A percentile compares a stretch with the other conserved stretches of the same genome.
These are phyloP conservation scores for Myxozyma neotropica DNA, from an alignment of 805 yeast species.

Conservation along the genomic window DNA sequence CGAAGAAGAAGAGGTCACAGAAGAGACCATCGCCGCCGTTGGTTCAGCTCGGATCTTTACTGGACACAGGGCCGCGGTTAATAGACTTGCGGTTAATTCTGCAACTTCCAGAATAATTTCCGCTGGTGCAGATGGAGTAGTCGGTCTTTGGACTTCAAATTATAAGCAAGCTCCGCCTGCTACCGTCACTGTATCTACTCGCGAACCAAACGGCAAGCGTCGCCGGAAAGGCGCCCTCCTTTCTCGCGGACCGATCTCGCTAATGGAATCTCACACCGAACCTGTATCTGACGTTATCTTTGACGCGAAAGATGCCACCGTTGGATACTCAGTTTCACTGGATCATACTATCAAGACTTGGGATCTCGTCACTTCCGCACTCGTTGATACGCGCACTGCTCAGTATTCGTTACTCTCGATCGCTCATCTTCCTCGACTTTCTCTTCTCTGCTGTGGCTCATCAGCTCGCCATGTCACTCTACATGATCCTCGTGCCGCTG, in stretches of 20 bases:
- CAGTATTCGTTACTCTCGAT: slow-evolving; percentile 81
- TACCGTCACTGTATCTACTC: slow-evolving; percentile 39
- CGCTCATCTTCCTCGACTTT: slow-evolving; percentile 63
- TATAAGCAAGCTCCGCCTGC: slow-evolving; percentile 78
- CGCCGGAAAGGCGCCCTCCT: slow-evolving; percentile 79
- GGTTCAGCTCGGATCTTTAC: slow-evolving; percentile 49
- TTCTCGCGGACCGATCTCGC: slow-evolving; percentile 78
- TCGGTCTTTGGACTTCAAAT: slow-evolving; percentile 88
- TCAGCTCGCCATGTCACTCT: slow-evolving; percentile 95
- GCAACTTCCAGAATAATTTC: slow-evolving; percentile 68
- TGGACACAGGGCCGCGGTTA: slow-evolving; percentile 90
- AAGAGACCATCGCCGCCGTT: slow-evolving; percentile 40
- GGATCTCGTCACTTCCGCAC: slow-evolving; percentile 86
- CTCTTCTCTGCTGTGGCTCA: slow-evolving; percentile 88
- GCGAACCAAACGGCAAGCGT: slow-evolving; percentile 76
- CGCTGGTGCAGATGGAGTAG: slow-evolving; percentile 75
- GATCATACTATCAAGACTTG: slow-evolving; percentile 95
- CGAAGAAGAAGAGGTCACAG: slow-evolving; percentile 49
- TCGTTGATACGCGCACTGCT: slow-evolving; percentile 85
- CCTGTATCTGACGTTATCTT: slow-evolving; percentile 87
- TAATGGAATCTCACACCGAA: slow-evolving; percentile 77
- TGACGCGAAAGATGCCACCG: slow-evolving; percentile 71
- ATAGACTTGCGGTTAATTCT: slow-evolving; percentile 63
- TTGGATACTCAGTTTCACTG: slow-evolving; percentile 91
- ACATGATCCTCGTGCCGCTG: slow-evolving; percentile 80